Evolutionary conservation across 2,329 filamentous ascomycete genomes (phyloP).

Genomic region (Ascochyta clinopodiicola): DNA sequence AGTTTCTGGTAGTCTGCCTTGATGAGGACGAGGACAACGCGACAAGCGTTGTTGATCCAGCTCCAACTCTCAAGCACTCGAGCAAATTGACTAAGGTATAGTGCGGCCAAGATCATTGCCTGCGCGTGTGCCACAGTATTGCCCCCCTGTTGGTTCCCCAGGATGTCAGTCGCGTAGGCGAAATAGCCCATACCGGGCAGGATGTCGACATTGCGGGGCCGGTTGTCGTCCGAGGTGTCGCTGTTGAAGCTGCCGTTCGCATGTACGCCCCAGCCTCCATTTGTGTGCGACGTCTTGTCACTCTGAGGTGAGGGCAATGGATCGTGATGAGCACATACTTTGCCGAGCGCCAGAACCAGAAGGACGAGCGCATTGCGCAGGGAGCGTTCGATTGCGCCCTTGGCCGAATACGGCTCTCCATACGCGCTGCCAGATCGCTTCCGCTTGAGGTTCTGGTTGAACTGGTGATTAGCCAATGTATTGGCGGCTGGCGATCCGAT

Average conservation of each 20-base stretch:
- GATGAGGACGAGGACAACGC: constrained; percentile 73
- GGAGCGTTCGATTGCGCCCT: constrained; percentile 37
- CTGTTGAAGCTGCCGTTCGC: constrained; percentile 46
- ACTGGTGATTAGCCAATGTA: constrained; percentile 23
- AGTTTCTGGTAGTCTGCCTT: constrained; percentile 61
- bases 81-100: constrained; percentile 89
- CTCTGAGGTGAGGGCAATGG: constrained; percentile 64
- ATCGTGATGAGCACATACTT: constrained; percentile 69
- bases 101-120: constrained; percentile 79
- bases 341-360: constrained; percentile 83
- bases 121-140: constrained; percentile 85
- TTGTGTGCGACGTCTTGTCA: constrained; percentile 43
- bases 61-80: constrained; percentile 85
- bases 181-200: constrained; percentile 93
- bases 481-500: constrained; percentile 32
- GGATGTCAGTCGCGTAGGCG: constrained; percentile 82
- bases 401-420: constrained; percentile 33
- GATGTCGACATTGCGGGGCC: constrained; percentile 74
- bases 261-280: constrained; percentile 32
- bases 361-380: constrained; percentile 77
- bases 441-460: constrained; percentile 41
- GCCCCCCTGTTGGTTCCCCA: constrained; percentile 80
- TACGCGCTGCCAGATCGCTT: constrained; percentile 43
- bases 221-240: constrained; percentile 31
- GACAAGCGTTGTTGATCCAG: constrained; percentile 68